Evolutionary conservation across 441 rosid genomes (phyloP).

Genomic region (Kokia cookei): DNA sequence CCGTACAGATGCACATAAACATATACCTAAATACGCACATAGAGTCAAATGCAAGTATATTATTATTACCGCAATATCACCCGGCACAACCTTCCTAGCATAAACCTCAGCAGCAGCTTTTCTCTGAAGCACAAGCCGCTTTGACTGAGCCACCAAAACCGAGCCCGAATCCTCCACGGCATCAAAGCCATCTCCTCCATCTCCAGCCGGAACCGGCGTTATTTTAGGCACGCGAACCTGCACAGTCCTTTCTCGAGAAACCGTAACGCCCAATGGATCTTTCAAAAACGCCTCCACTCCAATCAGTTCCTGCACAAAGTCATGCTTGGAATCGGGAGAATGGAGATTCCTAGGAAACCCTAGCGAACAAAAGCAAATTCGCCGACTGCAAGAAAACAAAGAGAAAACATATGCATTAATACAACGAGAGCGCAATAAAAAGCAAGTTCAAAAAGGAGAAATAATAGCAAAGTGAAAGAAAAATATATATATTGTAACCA

Average conservation of each 20-base stretch:
- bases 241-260: slow-evolving; percentile 42
- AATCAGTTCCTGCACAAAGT: slow-evolving; percentile 41
- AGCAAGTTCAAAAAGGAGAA: slow-evolving; percentile 4
- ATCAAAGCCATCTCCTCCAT: slow-evolving; percentile 25
- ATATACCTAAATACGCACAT: not conserved
- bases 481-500: slow-evolving; percentile 39
- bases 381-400: slow-evolving; percentile 51
- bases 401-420: slow-evolving; percentile 4
- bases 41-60: slow-evolving; percentile 12
- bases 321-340: slow-evolving; percentile 26
- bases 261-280: slow-evolving; percentile 54
- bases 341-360: slow-evolving; percentile 77
- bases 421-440: not conserved
- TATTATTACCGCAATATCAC: slow-evolving; percentile 54
- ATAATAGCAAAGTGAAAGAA: not conserved
- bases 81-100: slow-evolving; percentile 57
- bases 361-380: slow-evolving; percentile 83
- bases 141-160: slow-evolving; percentile 20
- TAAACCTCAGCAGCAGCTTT: slow-evolving; percentile 62
- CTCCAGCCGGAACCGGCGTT: slow-evolving; percentile 24
- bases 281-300: slow-evolving; percentile 41
- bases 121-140: slow-evolving; percentile 62
- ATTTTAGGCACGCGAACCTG: slow-evolving; percentile 83
- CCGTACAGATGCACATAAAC: not conserved
- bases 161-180: slow-evolving; percentile 34